Base-by-base conservation (phyloP, 2,329 filamentous ascomycete genomes). In the Ascochyta lentis region DNA sequence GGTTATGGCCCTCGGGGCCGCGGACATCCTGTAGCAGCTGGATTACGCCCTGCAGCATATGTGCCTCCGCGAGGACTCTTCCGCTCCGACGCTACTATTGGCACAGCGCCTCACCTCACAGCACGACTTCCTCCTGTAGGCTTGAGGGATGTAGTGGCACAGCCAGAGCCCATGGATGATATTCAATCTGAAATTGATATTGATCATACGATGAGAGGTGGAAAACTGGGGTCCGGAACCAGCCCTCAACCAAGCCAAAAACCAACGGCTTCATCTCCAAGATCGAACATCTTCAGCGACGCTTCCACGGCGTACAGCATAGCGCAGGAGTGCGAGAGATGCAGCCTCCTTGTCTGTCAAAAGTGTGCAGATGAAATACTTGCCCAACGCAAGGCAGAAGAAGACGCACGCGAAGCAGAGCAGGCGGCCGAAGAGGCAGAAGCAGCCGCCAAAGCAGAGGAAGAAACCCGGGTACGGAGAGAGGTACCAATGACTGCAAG, bases 261-360 rank as follows among this genome's bases (percentile, higher is more conserved):
- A 9, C 3, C 3, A 39, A 23, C 16, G 37, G 24, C 19, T 12
- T 12, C 19, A 41, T 4, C 15, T 4, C 2, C 27, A 24, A n/a
- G 9, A 15, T 50, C 46, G 3, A 46, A 38, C 4, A 15, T 55
- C 15, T 55, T 50, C 15, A 43, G 12, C 43, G 3, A 22, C 43
- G 2, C 46, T 7, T 12, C 37, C 15, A 27, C 19, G 4, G 16
- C 60, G 2, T 66, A 67, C 35, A 71, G 61, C 49, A 56, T 70
- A 24, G 70, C 70, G 1, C 61, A 71, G 33, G 58, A 69, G 37
- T 74, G 70, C 31, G 2, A 23, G 1, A 15, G 16, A 4, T 73
- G 71, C 49, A 57, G 49, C 7, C 43, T 69, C 2, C 38, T 72
- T 0, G 61, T 72, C 1, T 74, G 71, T 46, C 45, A 49, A 1